Evolutionary conservation across 129 eudicot species (phyloP), one percentile per base, ranked within the genome.

Genomic region (Helichrysum umbraculigerum): DNA sequence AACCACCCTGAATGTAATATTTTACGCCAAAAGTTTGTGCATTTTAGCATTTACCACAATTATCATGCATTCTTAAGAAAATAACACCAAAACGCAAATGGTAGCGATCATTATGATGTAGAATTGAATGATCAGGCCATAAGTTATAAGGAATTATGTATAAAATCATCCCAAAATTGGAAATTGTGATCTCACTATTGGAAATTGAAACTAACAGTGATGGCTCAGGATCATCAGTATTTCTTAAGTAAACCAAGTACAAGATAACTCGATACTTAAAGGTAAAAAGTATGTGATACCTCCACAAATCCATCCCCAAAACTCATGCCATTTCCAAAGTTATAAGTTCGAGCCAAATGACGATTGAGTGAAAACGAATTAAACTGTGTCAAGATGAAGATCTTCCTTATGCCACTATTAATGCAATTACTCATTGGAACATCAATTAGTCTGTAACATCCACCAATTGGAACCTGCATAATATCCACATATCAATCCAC

Each of bases 351-450:
- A 75, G 98, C 93, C 34, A 92, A 82, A 85, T 92, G 96, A 64
- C 94, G 93, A 70, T 92, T 90, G 66, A 92, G 94, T 37, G 98
- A 92, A 82, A 92, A 92, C 0, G 96, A 92, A 56, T 92, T 92
- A 74, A 88, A 92, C 78, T 92, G 96, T 22, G 98, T 92, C 70
- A 90, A 77, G 62, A 90, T 90, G 80, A 90, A 92, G 62, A 92
- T 92, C 83, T 92, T 92, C 74, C 90, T 71, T 61, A 92, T 88
- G 82, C 98, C 98, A 70, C 98, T 90, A 93, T 89, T 92, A 65
- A 92, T 92, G 88, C 98, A 92, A 76, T 92, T 92, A 72, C 98
- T 92, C 98, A 92, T 92, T 2, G 98, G 98, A 16, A 92, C 96
- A 80, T 92, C 98, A 17, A 92, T 90, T 4, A 92, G 84, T 76